phyloP scores from a whole-genome alignment of 2,329 filamentous ascomycete genomes.

The Fusarium sp. region DNA sequence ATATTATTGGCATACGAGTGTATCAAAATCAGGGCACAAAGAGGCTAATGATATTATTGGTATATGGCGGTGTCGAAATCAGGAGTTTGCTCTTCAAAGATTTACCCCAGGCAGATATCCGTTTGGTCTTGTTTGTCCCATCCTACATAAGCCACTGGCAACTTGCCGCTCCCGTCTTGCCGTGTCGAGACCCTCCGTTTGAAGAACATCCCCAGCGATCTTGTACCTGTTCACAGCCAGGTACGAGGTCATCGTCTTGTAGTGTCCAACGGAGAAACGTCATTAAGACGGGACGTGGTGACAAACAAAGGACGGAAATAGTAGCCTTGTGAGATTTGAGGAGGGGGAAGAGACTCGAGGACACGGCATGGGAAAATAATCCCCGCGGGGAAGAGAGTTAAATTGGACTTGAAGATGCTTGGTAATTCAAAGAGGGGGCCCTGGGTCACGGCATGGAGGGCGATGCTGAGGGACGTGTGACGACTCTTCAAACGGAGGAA shows the following conservation, averaged over 20 bases:
- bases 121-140: slow-evolving; percentile 32
- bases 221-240: not conserved
- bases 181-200: slow-evolving; percentile 35
- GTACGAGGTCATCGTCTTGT: not conserved
- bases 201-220: not conserved
- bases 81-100: slow-evolving; percentile 12
- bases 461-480: slow-evolving; percentile 43
- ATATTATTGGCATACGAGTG: not conserved
- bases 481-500: slow-evolving; percentile 34
- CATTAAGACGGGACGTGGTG: slow-evolving; percentile 5
- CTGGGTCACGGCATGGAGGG: slow-evolving; percentile 36
- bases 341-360: not conserved
- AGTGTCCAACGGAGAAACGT: slow-evolving; percentile 23
- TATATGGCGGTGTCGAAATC: not conserved
- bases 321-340: not conserved
- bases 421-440: not conserved
- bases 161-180: slow-evolving; percentile 23
- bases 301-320: slow-evolving; percentile 38
- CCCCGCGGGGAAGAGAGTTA: slow-evolving; percentile 14
- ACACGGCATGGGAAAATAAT: slow-evolving; percentile 23
- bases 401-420: not conserved
- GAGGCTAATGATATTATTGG: not conserved
- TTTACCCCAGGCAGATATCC: slow-evolving; percentile 6
- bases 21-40: not conserved
- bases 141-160: slow-evolving; percentile 11